Evolutionary conservation across 768 basidiomycete genomes (phyloP).

Genomic region (Candolleomyces aberdarensis): DNA sequence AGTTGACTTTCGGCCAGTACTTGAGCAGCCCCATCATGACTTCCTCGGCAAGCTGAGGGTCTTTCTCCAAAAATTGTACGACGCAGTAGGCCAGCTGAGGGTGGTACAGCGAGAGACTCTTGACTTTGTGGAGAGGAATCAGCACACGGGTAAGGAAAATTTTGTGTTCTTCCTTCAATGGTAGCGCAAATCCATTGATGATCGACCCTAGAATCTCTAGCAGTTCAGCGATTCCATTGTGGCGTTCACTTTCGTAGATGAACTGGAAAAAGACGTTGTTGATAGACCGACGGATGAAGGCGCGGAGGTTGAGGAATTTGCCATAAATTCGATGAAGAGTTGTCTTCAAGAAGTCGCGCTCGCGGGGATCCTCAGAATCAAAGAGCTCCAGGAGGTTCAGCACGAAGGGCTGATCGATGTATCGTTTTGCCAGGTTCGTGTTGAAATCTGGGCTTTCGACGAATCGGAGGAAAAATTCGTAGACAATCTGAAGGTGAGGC

Average conservation of each 20-base stretch:
- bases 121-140: constrained; percentile 96
- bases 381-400: constrained; percentile 96
- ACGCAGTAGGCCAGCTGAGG: constrained; percentile 99
- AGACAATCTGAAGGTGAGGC: constrained; percentile 99
- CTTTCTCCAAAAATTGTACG: constrained; percentile 98
- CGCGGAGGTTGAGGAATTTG: constrained; percentile 97
- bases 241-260: constrained; percentile 96
- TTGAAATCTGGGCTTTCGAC: constrained; percentile 98
- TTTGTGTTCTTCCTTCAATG: constrained; percentile 99
- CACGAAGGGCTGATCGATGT: constrained; percentile 95
- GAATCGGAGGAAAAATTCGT: constrained; percentile 99
- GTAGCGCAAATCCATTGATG: constrained; percentile 98
- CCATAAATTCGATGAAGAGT: constrained; percentile 99
- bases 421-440: constrained; percentile 95
- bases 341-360: constrained; percentile 99
- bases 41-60: constrained; percentile 86
- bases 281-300: constrained; percentile 98
- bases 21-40: constrained; percentile 95
- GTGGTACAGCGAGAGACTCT: constrained; percentile 95
- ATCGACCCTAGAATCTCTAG: constrained; percentile 98
- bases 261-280: constrained; percentile 99
- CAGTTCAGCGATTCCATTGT: constrained; percentile 98
- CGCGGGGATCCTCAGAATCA: constrained; percentile 97
- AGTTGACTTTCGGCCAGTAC: constrained; percentile 99
- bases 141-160: constrained; percentile 92